phyloP scores from a whole-genome alignment of 345 rosid species.

The Firmiana major region DNA sequence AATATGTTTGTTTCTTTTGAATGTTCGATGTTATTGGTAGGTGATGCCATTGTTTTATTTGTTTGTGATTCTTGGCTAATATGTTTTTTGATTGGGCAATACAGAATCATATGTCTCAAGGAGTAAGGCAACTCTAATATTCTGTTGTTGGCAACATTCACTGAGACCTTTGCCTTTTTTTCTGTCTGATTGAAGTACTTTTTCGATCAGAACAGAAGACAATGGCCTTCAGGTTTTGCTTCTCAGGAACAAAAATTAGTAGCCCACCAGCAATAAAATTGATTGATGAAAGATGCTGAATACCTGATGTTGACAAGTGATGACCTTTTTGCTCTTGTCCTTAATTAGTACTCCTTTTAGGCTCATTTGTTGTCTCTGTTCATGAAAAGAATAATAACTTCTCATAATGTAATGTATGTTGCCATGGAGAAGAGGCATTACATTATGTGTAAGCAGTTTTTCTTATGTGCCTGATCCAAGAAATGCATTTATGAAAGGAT shows the following conservation, averaged over 20 bases:
- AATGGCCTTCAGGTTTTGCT: not conserved
- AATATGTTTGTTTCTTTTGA: not conserved
- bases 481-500: not conserved
- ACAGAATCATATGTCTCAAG: not conserved
- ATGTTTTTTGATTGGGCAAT: not conserved
- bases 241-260: not conserved
- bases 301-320: not conserved
- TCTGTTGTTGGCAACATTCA: not conserved
- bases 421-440: not conserved
- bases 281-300: not conserved
- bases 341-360: not conserved
- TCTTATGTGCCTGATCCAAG: not conserved
- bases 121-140: constrained; percentile 2
- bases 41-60: not conserved
- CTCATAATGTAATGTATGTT: not conserved
- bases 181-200: not conserved
- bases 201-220: not conserved
- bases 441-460: not conserved
- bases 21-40: not conserved
- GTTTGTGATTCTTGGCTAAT: not conserved
- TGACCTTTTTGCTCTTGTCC: not conserved
- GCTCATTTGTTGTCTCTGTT: not conserved
- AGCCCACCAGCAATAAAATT: not conserved
- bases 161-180: constrained; percentile 7
- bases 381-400: not conserved